Evolutionary conservation across 2,329 filamentous ascomycete genomes (phyloP), one percentile per base, ranked within the genome.

Genomic region (Penicillium sp.): DNA sequence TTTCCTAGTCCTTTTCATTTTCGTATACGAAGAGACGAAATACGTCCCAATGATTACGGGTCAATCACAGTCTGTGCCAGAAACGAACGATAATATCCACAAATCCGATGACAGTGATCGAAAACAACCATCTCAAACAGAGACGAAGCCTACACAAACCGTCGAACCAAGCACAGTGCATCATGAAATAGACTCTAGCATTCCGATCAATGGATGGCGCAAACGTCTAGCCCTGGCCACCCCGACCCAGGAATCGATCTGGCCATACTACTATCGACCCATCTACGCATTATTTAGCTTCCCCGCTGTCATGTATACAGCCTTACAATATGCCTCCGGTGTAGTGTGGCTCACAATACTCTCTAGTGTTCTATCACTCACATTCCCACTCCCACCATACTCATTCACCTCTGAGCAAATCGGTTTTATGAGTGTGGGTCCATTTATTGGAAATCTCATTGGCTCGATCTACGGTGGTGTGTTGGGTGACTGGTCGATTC

Each of bases 381-480:
- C 74, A 31, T 77, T 79, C 27, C 68, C 75, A 0, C 50, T 65
- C 14, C 67, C 70, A 1, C 72, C 72, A 2, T 75, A 75, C 41
- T 54, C 61, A 2, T 75, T 75, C 53, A 68, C 55, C 1, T 60
- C 72, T 0, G 63, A 66, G 16, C 67, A 73, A 24, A 63, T 75
- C 13, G 73, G 72, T 0, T 70, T 67, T 22, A 68, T 73, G 67
- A 70, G 68, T 44, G 24, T 70, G 22, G 68, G 67, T 0, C 74
- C 75, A 0, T 73, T 77, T 2, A 62, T 79, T 1, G 77, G 78
- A 0, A 76, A 74, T 11, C 37, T 77, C 0, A 60, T 79, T 11
- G 77, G 77, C 0, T 66, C 67, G 1, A 26, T 79, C 0, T 77
- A 77, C 48, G 76, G 75, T 2, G 78, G 77, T 0, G 67, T 70